Conservation (phyloP, 192 early-diverging fungal genomes). For the Fimicolochytrium jonesii region DNA sequence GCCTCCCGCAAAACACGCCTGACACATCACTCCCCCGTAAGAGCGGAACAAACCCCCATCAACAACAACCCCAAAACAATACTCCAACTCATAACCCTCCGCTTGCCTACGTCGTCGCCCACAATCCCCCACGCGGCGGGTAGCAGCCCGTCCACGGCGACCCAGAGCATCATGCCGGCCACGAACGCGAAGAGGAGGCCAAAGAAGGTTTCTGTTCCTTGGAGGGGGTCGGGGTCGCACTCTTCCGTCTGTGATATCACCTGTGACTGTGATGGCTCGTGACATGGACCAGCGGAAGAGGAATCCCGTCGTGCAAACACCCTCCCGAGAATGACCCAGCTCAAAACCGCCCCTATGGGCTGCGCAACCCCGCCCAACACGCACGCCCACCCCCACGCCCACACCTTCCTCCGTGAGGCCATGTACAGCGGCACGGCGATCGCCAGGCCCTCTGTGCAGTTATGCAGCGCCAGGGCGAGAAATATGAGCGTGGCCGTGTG, state of each 20-base stretch:
- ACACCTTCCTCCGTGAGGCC: background rate
- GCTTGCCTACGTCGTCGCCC: too few species aligned
- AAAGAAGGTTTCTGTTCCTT: slow-evolving; percentile 1
- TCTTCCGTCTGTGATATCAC: too few species aligned
- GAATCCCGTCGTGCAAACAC: background rate
- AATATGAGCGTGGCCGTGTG: background rate
- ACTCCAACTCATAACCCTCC: too few species aligned
- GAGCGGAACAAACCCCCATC: too few species aligned
- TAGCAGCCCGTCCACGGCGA: slow-evolving; percentile 11
- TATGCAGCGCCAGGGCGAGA: slow-evolving; percentile 9
- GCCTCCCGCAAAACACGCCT: too few species aligned
- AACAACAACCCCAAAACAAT: too few species aligned
- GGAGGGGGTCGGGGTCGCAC: background rate
- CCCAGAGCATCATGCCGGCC: slow-evolving; percentile 18
- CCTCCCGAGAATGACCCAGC: background rate
- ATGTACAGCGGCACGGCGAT: slow-evolving; percentile 4
- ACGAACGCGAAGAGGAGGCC: slow-evolving; percentile 12
- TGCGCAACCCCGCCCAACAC: slow-evolving; percentile 6
- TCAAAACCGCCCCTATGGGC: slow-evolving; percentile 10
- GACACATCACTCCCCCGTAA: too few species aligned
- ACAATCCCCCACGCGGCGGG: slow-evolving; percentile 10
- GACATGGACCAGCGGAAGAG: background rate
- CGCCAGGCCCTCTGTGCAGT: slow-evolving; percentile 8
- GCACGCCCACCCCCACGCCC: background rate
- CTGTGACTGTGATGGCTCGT: too few species aligned